phyloP scores from a whole-genome alignment of 2,329 filamentous ascomycete genomes.

The Huntiella savannae region DNA sequence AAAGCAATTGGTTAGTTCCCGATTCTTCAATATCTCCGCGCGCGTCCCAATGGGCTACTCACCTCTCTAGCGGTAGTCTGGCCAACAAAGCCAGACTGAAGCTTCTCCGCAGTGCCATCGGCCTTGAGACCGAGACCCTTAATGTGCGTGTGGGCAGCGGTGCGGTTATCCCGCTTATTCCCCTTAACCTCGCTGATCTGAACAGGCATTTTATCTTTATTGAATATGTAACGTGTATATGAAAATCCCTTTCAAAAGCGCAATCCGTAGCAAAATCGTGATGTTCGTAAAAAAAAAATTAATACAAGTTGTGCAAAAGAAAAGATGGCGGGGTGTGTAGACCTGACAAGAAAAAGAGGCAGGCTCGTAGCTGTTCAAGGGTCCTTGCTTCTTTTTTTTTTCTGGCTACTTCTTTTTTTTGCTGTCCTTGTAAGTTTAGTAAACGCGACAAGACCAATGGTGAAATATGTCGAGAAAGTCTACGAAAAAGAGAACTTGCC shows the following conservation, averaged over 20 bases:
- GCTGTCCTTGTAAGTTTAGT: too few relatives aligned
- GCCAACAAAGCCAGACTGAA: constrained; percentile 71
- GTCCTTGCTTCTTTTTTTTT: not conserved
- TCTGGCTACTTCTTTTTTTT: not conserved
- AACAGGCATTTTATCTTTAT: constrained; percentile 36
- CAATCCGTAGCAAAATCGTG: not conserved
- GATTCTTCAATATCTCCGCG: not conserved
- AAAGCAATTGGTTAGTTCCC: not conserved
- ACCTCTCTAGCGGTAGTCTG: constrained; percentile 80
- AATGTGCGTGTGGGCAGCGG: constrained; percentile 94
- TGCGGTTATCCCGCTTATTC: constrained; percentile 87
- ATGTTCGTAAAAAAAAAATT: constrained; percentile 1
- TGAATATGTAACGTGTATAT: too few relatives aligned
- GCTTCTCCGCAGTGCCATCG: constrained; percentile 69
- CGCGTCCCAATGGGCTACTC: constrained; percentile 14
- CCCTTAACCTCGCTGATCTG: constrained; percentile 89
- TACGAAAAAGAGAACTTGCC: too few relatives aligned
- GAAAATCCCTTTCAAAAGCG: not conserved
- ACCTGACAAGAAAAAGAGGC: not conserved
- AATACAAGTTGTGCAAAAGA: not conserved
- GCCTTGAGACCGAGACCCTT: constrained; percentile 74
- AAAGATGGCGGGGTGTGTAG: not conserved
- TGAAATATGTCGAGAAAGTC: too few relatives aligned
- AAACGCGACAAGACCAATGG: too few relatives aligned
- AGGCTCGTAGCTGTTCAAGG: not conserved